Evolutionary conservation across 2,329 filamentous ascomycete species (phyloP), one percentile per base, ranked within the genome.

Genomic region (Ceratocystis smalleyi): DNA sequence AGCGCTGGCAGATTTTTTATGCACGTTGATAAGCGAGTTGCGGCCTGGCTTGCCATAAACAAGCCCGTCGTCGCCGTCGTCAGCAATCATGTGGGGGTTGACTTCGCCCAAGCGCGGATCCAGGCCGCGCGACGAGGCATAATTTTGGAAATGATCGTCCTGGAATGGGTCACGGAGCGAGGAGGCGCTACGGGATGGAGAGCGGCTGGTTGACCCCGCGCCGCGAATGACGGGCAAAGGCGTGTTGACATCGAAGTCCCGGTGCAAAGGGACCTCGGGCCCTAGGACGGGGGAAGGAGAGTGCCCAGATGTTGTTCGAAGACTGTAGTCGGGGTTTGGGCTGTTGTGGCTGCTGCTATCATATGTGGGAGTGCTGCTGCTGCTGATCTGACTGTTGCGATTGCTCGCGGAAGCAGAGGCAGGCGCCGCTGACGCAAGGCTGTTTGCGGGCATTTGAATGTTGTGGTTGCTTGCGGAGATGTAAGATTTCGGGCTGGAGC

Each of bases 21-120:
- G 62, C 43, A 68, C 59, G 66, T 81, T 83, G 43, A 86, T 74
- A 72, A 86, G 81, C 43, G 86, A 84, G 68, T 78, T 80, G 66
- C 81, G 79, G 27, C 61, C 70, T 71, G 15, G 5, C 59, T 72
- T 74, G 61, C 73, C 75, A 69, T 81, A 85, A 3, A 81, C 79
- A 62, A 94, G 79, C 1, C 87, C 90, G 72, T 95, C 91, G 70
- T 96, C 91, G 32, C 89, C 90, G 71, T 96, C 91, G 72, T 96
- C 91, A 24, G 82, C 82, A 68, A 96, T 91, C 15, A 86, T 84
- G 70, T 88, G 83, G 2, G 91, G 90, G 71, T 96, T 85, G 66
- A 94, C 81, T 1, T 82, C 76, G 47, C 81, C 81, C 3, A 85
- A 74, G 7, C 76, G 73, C 27, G 79, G 74, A 66, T 79, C 79